phyloP scores from a whole-genome alignment of 148 eudicot genomes.

The Amaranthus palmeri region DNA sequence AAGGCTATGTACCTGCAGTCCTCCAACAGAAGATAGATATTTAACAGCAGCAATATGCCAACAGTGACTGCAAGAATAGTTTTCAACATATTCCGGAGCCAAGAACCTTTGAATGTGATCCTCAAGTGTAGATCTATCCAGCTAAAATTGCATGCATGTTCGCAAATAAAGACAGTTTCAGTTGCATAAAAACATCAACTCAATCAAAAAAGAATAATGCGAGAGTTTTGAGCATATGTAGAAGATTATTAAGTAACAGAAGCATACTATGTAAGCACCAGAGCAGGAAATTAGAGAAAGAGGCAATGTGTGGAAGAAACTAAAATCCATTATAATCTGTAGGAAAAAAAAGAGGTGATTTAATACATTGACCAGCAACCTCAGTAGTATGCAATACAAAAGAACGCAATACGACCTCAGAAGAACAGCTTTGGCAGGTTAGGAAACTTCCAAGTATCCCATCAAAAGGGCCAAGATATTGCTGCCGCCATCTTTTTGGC shows the following conservation, averaged over 20 bases:
- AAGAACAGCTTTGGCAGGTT: constrained; percentile 76
- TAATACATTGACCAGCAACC: constrained; percentile 5
- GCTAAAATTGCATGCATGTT: constrained; percentile 37
- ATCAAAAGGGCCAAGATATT: constrained; percentile 78
- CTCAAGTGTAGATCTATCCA: constrained; percentile 51
- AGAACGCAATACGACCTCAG: constrained; percentile 63
- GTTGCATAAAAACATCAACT: constrained; percentile 12
- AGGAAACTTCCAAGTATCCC: constrained; percentile 75
- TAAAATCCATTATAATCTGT: constrained; percentile 86
- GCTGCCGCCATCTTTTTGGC: constrained; percentile 58
- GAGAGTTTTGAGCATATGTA: neutral
- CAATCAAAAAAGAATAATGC: neutral
- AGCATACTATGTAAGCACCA: constrained; percentile 47
- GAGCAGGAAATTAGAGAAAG: constrained; percentile 38
- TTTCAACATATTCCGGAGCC: constrained; percentile 60
- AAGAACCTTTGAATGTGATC: constrained; percentile 71
- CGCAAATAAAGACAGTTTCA: constrained; percentile 14
- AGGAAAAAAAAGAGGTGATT: constrained; percentile 17
- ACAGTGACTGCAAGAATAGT: constrained; percentile 68
- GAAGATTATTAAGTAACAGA: constrained; percentile 1
- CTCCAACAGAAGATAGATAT: constrained; percentile 41
- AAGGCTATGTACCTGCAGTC: constrained; percentile 45
- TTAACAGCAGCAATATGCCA: constrained; percentile 85
- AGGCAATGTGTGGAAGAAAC: constrained; percentile 68
- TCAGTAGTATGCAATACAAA: constrained; percentile 11